These are phyloP conservation scores for Psilocybe tampanensis DNA, from an alignment of 768 basidiomycete species.

Conservation along the genomic window DNA sequence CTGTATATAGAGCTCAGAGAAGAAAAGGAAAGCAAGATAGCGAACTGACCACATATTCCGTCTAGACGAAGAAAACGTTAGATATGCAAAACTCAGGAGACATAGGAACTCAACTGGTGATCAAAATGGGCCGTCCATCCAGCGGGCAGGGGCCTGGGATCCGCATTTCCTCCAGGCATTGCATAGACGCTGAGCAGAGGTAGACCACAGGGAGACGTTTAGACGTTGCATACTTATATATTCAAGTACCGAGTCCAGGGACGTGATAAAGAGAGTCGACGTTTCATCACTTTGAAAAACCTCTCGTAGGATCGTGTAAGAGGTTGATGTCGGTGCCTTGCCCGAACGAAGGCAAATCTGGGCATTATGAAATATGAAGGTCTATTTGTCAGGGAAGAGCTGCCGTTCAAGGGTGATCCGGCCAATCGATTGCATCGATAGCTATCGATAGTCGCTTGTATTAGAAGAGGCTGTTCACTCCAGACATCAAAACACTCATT, in stretches of 20 bases:
- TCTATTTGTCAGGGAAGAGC: too few relatives aligned
- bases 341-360: background rate
- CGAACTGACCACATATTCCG: conserved; percentile 1
- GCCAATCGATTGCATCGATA: too few relatives aligned
- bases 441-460: too few relatives aligned
- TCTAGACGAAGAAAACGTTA: background rate
- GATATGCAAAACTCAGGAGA: background rate
- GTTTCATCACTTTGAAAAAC: background rate
- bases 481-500: background rate
- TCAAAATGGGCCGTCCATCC: conserved; percentile 20
- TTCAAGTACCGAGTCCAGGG: background rate
- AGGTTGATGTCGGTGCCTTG: background rate
- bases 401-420: too few relatives aligned
- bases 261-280: background rate
- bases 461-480: background rate
- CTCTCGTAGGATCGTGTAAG: background rate
- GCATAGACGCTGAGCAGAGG: background rate
- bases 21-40: background rate
- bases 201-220: background rate
- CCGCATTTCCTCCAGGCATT: conserved; percentile 2
- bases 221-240: background rate
- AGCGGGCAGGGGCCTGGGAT: conserved; percentile 15
- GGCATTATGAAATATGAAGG: too few relatives aligned
- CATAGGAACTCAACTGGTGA: conserved; percentile 11
- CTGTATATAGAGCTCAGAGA: background rate